Base-by-base conservation (phyloP, 2,329 filamentous ascomycete species). In the Samsoniella hepiali region DNA sequence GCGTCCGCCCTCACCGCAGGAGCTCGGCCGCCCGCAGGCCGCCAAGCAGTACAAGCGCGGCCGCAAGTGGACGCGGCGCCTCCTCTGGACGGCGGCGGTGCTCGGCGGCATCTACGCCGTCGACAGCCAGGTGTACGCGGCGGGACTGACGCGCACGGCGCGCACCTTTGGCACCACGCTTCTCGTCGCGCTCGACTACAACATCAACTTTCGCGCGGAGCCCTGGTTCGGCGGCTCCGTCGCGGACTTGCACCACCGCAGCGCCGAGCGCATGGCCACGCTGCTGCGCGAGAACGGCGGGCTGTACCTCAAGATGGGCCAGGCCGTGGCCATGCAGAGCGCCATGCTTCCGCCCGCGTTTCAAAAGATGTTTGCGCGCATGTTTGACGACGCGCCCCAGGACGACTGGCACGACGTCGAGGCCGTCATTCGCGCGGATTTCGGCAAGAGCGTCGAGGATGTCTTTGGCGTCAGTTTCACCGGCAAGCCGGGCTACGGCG, bases 361-460 rank as follows among this genome's bases (percentile, higher is more conserved):
- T 70, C 93, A 97, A 79, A 88, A 89, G 71, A 98, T 97, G 93
- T 99, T 99, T 73, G 83, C 89, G 29, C 85, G 90, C 71, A 97
- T 99, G 92, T 99, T 98, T 74, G 95, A 98, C 73, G 94, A 98
- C 79, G 95, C 95, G 66, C 93, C 94, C 44, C 93, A 97, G 81
- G 95, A 96, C 73, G 82, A 84, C 49, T 98, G 93, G 93, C 83
- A 81, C 68, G 91, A 94, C 58, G 88, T 97, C 2, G 89, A 96
- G 78, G 85, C 82, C 72, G 93, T 98, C 13, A 90, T 99, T 47
- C 81, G 86, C 29, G 88, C 96, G 74, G 95, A 98, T 70, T 98
- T 97, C 80, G 91, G 85, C n/a, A 89, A 86, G 74, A 88, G 87
- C 31, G 88, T 89, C 0, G 92, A 97, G 77, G 93, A 97, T 68